Base-by-base conservation (phyloP, 2,329 filamentous ascomycete species). In the Neonectria ditissima region DNA sequence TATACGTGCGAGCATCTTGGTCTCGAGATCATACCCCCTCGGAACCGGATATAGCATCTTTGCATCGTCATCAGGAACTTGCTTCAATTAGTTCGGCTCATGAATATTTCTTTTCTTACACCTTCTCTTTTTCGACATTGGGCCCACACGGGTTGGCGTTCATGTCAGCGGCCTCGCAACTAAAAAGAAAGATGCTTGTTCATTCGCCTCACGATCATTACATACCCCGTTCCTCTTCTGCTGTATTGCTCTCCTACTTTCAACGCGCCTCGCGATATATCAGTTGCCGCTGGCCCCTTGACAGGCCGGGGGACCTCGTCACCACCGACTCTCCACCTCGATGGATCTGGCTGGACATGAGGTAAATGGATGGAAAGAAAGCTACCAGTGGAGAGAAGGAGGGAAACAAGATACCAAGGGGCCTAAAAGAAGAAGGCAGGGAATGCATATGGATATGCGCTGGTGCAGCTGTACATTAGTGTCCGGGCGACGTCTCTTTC, bases 391-490 rank as follows among this genome's bases (percentile, higher is more conserved):
- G 34, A 24, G 45, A 32, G 37, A 51, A 56, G 57, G 24, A 28
- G 55, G 52, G 51, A 22, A 28, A 55, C 20, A 16, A n/a, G 45
- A 34, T 34, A 53, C 30, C 44, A 51, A 30, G 39, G 22, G 10
- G 41, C 20, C 10, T 3, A 50, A 41, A 55, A 34, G 43, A 53
- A 53, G 59, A 44, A 66, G 44, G 56, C 60, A 63, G 51, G 30
- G 62, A 64, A 65, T 69, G 66, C 67, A 73, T 68, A 62, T 65
- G 66, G 58, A 65, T 69, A 67, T 67, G 61, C 66, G 67, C 59
- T 61, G 63, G 66, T 65, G 55, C 63, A 56, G 63, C 65, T 72
- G 66, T 74, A 75, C 65, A 74, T 65, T 69, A 74, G 63, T 73
- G 67, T 67, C 62, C 63, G 57, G 63, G 65, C 50, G 65, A 67